Base-by-base conservation (phyloP, 2,329 filamentous ascomycete species). In the Fusarium subglutinans region DNA sequence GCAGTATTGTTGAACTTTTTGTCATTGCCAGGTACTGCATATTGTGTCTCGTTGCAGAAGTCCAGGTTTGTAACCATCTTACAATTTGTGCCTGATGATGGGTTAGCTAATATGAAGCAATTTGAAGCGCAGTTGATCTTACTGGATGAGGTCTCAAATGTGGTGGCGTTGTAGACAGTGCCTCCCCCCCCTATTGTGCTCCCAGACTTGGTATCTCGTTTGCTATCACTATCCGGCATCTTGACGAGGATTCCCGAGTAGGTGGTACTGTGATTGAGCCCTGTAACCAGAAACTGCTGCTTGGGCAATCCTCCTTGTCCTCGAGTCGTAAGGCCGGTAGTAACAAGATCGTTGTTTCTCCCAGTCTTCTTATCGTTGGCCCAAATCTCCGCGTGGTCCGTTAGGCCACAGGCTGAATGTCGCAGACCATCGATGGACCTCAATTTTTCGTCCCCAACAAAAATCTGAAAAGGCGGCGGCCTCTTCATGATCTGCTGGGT, bases 31-130 rank as follows among this genome's bases (percentile, higher is more conserved):
- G 96, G 96, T 1, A 98, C 96, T 12, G 96, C 93, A 80, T 98
- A 98, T 57, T 96, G 94, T 54, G 96, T 93, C 77, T 96, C 90
- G 75, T 92, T 89, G 84, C 96, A 99, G 82, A 98, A 97, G 0
- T 91, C 86, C n/a, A 99, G 90, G 79, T 97, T 92, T 81, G 92
- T 95, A 51, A 98, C 87, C 45, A 99, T 88, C 68, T 92, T 92
- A 81, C 96, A 99, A 79, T 95, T 97, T 68, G 90, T 89, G 66
- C 93, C 94, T 90, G 77, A 3, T 38, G 72, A 68, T 22, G 41
- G 7, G 45, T 73, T 57, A 69, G 69, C 40, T 53, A 20, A 26
- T 48, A 26, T 50, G 35, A 18, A 40, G n/a, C 15, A 35, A 10
- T 15, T n/a, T n/a, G 22, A 20, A 30, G 12, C 12, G 26, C 33